A percentile compares a stretch with the other conserved stretches of the same genome.
phyloP scores from a whole-genome alignment of 83 land plant species.

The Larix sibirica region DNA sequence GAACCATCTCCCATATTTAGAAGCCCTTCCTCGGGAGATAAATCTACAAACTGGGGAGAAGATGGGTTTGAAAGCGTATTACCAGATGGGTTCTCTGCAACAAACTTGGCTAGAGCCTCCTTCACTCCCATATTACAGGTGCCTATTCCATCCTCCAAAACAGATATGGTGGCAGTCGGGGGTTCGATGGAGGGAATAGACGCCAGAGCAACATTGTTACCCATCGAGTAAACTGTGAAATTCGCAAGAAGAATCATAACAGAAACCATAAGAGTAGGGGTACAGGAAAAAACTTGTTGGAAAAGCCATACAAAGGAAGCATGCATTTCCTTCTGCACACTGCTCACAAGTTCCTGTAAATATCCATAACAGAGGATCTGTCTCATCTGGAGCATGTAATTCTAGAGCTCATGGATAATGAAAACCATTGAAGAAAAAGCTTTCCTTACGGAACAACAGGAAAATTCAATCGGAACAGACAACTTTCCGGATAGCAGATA shows the following conservation, averaged over 20 bases:
- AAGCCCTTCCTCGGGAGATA: neutral
- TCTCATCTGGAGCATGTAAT: constrained; percentile 68
- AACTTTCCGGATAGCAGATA: too few relatives aligned
- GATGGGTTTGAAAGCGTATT: neutral
- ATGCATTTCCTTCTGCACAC: constrained; percentile 84
- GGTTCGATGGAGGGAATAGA: constrained; percentile 20
- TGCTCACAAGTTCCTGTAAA: constrained; percentile 47
- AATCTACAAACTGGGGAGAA: neutral
- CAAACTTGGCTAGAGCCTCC: neutral
- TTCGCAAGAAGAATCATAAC: constrained; percentile 90
- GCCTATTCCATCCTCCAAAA: neutral
- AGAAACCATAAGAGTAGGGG: constrained; percentile 83
- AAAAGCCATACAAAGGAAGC: constrained; percentile 96
- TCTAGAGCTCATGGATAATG: constrained; percentile 82
- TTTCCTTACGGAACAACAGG: constrained; percentile 61
- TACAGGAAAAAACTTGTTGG: constrained; percentile 77
- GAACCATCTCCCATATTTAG: constrained; percentile 32
- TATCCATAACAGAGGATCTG: constrained; percentile 55
- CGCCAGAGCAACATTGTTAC: constrained; percentile 41
- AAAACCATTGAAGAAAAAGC: constrained; percentile 96
- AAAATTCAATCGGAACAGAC: constrained; percentile 17
- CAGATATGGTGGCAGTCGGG: constrained; percentile 14
- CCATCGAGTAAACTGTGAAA: constrained; percentile 79
- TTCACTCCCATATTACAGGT: neutral
- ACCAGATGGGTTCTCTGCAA: neutral